phyloP scores from a whole-genome alignment of 2,329 filamentous ascomycete species.

The Sclerotinia spermophila region DNA sequence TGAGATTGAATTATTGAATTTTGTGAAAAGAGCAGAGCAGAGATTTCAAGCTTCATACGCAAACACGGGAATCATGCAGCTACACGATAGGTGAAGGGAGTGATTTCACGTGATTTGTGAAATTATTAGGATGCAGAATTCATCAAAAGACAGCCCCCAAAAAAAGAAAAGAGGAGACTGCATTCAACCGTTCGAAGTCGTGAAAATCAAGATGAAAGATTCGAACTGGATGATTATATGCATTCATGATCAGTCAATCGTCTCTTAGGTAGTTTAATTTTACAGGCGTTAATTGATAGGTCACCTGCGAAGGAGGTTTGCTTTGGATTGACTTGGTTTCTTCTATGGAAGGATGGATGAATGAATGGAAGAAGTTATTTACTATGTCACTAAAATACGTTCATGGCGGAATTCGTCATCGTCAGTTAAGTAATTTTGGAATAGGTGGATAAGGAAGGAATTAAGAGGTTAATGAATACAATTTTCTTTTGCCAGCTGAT shows the following conservation, averaged over 20 bases:
- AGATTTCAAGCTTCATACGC: not conserved
- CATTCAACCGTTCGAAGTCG: too few relatives aligned
- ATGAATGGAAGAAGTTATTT: not conserved
- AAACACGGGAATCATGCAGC: not conserved
- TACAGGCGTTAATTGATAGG: not conserved
- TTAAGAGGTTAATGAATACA: not conserved
- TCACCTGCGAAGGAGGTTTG: not conserved
- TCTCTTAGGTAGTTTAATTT: not conserved
- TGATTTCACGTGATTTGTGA: not conserved
- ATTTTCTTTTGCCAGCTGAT: not conserved
- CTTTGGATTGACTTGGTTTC: not conserved
- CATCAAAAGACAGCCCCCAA: not conserved
- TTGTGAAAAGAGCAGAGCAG: not conserved
- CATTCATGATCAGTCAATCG: not conserved
- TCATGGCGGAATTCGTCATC: not conserved
- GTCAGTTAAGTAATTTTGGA: not conserved
- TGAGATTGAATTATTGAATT: not conserved
- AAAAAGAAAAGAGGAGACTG: not conserved
- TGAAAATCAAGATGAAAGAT: not conserved
- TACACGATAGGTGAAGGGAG: not conserved
- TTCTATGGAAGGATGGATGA: not conserved
- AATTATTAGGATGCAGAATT: not conserved
- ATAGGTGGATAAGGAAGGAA: not conserved
- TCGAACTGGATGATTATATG: not conserved
- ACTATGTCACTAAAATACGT: not conserved